Evolutionary conservation across 2,329 filamentous ascomycete genomes (phyloP).

Genomic region (Rhynchosporium agropyri): DNA sequence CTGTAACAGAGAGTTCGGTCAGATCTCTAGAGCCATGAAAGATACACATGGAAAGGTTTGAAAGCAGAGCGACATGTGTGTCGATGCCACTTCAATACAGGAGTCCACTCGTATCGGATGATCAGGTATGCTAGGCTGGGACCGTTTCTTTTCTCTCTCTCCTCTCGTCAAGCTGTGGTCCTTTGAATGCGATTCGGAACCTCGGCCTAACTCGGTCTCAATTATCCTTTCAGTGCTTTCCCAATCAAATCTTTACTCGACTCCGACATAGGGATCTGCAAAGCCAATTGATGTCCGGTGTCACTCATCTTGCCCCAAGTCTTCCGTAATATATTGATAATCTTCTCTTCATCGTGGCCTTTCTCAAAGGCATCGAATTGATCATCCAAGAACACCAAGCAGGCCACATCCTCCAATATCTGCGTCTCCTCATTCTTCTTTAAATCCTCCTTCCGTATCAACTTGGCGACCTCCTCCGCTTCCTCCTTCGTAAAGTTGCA

Average conservation of each 20-base stretch:
- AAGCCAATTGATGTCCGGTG: slow-evolving; percentile 63
- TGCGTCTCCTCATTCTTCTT: slow-evolving; percentile 68
- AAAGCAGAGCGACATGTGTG: too few relatives aligned
- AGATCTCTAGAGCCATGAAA: too few relatives aligned
- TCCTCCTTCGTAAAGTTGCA: slow-evolving; percentile 50
- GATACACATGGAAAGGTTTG: too few relatives aligned
- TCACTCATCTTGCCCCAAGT: slow-evolving; percentile 77
- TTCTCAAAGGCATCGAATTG: slow-evolving; percentile 80
- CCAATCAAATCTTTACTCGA: slow-evolving; percentile 62
- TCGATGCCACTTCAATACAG: too few relatives aligned
- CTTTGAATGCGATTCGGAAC: too few relatives aligned
- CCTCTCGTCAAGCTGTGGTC: too few relatives aligned
- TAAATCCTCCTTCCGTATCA: slow-evolving; percentile 80
- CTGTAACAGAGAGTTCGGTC: too few relatives aligned
- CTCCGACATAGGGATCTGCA: slow-evolving; percentile 66
- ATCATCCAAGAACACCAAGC: slow-evolving; percentile 84
- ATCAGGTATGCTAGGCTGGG: too few relatives aligned
- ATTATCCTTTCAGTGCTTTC: slow-evolving; percentile 57
- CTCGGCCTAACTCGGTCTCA: too few relatives aligned
- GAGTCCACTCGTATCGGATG: too few relatives aligned
- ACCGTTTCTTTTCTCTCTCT: too few relatives aligned
- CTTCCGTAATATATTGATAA: slow-evolving; percentile 70
- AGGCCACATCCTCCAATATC: slow-evolving; percentile 81
- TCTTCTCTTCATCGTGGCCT: slow-evolving; percentile 75
- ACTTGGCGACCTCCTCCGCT: slow-evolving; percentile 62